phyloP scores from a whole-genome alignment of 441 rosid species.

The Dalechampia spathulata region DNA sequence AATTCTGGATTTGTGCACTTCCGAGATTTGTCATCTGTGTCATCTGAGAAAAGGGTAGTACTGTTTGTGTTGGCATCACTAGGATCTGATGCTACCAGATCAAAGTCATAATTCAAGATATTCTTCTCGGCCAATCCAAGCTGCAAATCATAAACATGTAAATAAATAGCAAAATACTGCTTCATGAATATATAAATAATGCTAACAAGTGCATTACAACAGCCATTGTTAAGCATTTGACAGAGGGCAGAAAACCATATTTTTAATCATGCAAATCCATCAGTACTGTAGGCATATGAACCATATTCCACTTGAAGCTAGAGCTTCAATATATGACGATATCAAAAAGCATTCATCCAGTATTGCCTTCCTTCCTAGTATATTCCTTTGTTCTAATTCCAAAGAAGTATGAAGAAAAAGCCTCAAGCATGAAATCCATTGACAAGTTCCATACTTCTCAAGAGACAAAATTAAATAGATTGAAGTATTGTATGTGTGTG shows the following conservation, averaged over 20 bases:
- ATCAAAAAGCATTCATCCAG: neutral
- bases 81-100: conserved; percentile 75
- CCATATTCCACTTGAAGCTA: neutral
- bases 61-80: conserved; percentile 96
- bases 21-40: conserved; percentile 81
- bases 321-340: too few species aligned
- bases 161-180: conserved; percentile 4
- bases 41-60: conserved; percentile 81
- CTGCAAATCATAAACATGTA: conserved; percentile 43
- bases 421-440: neutral
- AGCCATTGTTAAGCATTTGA: neutral
- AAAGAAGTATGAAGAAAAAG: neutral
- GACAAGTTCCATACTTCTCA: neutral
- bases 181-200: neutral
- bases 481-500: neutral
- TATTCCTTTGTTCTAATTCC: too few species aligned
- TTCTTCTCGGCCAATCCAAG: conserved; percentile 90
- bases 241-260: neutral
- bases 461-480: neutral
- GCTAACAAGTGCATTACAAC: neutral
- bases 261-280: neutral
- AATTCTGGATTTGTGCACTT: conserved; percentile 50
- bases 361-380: too few species aligned
- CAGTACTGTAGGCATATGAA: neutral
- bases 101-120: conserved; percentile 74